These are phyloP conservation scores for Pelargonium australe DNA, from an alignment of 441 rosid species.

Conservation along the genomic window DNA sequence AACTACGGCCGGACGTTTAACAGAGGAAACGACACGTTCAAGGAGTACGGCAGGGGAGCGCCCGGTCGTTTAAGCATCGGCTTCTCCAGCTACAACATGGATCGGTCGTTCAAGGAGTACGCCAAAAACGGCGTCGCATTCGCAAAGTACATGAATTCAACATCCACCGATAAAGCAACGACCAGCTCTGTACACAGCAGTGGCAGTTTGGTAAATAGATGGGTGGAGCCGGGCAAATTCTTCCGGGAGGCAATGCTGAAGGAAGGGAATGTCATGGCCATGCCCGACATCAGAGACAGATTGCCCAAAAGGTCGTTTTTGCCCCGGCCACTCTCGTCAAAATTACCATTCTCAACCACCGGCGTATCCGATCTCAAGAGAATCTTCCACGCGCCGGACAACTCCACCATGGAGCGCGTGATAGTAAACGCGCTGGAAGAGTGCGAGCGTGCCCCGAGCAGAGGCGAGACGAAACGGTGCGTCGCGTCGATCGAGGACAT, in stretches of 20 bases:
- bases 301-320: constrained; percentile 95
- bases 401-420: constrained; percentile 60
- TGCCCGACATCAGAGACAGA: constrained; percentile 91
- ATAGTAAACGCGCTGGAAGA: constrained; percentile 57
- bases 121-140: constrained; percentile 24
- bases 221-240: constrained; percentile 97
- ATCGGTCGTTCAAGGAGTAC: constrained; percentile 36
- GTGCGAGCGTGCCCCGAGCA: constrained; percentile 75
- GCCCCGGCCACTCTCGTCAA: constrained; percentile 61
- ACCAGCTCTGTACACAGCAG: constrained; percentile 10
- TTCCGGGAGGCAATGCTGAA: constrained; percentile 65
- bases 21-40: constrained; percentile 69
- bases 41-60: constrained; percentile 11
- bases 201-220: constrained; percentile 54
- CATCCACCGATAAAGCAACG: constrained; percentile 14
- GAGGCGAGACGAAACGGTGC: constrained; percentile 87
- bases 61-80: constrained; percentile 3
- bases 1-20: constrained; percentile 84
- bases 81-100: background rate
- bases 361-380: constrained; percentile 40
- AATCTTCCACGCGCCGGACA: constrained; percentile 66
- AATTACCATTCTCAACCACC: constrained; percentile 68
- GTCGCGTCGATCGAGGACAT: constrained; percentile 82
- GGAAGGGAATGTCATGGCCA: constrained; percentile 65
- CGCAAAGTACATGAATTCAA: background rate